Evolutionary conservation across 202 grass and related monocot genomes (phyloP), one percentile per base, ranked within the genome.

Genomic region (Dendrocalamus latiflorus): DNA sequence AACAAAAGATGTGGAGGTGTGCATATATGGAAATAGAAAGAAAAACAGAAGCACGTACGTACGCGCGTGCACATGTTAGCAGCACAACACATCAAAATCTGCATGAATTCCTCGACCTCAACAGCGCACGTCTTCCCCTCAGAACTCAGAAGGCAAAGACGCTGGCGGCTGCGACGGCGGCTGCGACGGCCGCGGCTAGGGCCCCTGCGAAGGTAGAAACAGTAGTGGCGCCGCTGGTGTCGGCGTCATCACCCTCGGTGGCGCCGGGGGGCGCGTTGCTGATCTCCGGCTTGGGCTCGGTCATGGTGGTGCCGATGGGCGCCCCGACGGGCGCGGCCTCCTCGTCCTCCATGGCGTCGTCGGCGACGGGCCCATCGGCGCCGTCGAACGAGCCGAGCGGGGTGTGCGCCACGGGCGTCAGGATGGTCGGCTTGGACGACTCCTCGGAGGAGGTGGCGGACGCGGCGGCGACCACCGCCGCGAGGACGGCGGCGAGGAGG

Each of bases 281-380:
- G 25, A 55, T 57, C 54, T 50, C 75, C n/a, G 74, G 54, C 65
- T 63, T 25, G 5, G 83, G 53, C 26, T 77, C 65, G 20, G 65
- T 85, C 83, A 85, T 85, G 54, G 83, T 71, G 74, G 83, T 85
- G 54, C 83, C 74, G 12, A 85, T 58, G 38, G 83, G 83, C 0
- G 83, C 50, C 9, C 83, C 83, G 39, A 78, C 65, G 12, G 83
- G 83, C 65, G 83, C 83, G 4, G 74, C 83, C 6, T 72, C 28
- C 2, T 51, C 30, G 65, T 85, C 83, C 3, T 77, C 72, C n/a
- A 48, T 16, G 15, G 65, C 83, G 30, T 71, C 74, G 24, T 77
- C 63, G 17, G 51, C 61, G 18, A 78, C 42, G 0, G 81, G 70
- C 9, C 59, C 70, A 1, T 83, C 81, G 21, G 70, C 68, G 14